Conservation (phyloP, 768 basidiomycete species). For the Russula griseocarnosa region DNA sequence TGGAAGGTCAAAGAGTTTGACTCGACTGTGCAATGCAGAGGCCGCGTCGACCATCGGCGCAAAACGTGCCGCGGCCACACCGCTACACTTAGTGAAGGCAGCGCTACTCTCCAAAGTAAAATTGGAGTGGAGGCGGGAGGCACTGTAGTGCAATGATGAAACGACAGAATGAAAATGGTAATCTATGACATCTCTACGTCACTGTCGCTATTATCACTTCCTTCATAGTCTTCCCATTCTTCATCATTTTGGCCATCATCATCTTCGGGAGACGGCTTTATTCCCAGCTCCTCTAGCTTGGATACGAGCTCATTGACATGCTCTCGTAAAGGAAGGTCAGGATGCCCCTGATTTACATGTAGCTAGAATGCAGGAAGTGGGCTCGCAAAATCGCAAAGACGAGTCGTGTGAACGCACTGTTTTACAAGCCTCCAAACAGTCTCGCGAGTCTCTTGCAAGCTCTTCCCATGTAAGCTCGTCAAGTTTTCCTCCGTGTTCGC, state of each 20-base stretch:
- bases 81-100: too few relatives aligned
- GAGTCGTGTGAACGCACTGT: constrained; percentile 44
- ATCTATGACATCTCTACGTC: constrained; percentile 43
- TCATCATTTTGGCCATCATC: constrained; percentile 52
- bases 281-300: constrained; percentile 62
- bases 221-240: constrained; percentile 61
- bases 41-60: too few relatives aligned
- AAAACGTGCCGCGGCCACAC: too few relatives aligned
- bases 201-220: constrained; percentile 46
- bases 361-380: constrained; percentile 43
- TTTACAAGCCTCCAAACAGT: constrained; percentile 81
- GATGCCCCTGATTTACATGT: constrained; percentile 65
- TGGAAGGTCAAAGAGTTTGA: background rate
- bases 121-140: background rate
- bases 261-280: constrained; percentile 57
- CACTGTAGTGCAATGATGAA: background rate
- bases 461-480: constrained; percentile 67
- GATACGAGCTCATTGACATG: constrained; percentile 72
- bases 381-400: constrained; percentile 5
- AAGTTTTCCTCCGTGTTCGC: constrained; percentile 46
- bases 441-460: constrained; percentile 69
- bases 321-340: constrained; percentile 69
- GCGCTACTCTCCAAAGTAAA: constrained; percentile 6
- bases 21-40: background rate
- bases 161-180: background rate